These are phyloP conservation scores for Talaromyces funiculosus DNA, from an alignment of 2,329 filamentous ascomycete genomes.

Conservation along the genomic window DNA sequence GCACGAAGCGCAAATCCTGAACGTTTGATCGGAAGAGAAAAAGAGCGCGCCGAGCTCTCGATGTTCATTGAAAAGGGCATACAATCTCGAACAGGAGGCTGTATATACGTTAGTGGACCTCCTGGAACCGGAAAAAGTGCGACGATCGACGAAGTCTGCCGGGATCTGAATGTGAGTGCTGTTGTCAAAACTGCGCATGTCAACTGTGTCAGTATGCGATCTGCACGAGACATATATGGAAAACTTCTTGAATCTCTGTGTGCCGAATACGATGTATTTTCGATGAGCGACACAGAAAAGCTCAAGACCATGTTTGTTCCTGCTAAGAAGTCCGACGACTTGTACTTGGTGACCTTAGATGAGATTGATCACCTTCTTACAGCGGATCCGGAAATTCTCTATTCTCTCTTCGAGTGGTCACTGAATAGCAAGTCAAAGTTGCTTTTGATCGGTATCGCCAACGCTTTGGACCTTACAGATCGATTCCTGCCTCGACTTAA, in stretches of 20 bases:
- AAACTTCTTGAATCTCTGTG: constrained; percentile 68
- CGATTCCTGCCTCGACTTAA: constrained; percentile 91
- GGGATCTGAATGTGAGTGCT: constrained; percentile 48
- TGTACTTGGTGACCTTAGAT: constrained; percentile 82
- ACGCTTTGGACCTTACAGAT: constrained; percentile 91
- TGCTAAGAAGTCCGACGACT: constrained; percentile 47
- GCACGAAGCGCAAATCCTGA: constrained; percentile 70
- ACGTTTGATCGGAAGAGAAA: constrained; percentile 71
- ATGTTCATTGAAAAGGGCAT: constrained; percentile 63
- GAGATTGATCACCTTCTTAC: constrained; percentile 93
- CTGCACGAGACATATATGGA: constrained; percentile 75
- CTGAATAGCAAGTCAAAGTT: constrained; percentile 73
- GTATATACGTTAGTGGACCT: constrained; percentile 90
- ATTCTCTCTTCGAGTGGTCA: constrained; percentile 96
- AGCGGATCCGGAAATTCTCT: constrained; percentile 80
- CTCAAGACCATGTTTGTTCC: constrained; percentile 68
- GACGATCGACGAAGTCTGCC: constrained; percentile 74
- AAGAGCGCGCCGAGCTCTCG: constrained; percentile 59
- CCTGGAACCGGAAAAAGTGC: constrained; percentile 97
- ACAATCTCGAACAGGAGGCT: constrained; percentile 61
- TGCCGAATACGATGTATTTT: constrained; percentile 55
- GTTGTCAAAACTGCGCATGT: constrained; percentile 68
- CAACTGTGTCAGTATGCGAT: constrained; percentile 97
- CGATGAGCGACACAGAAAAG: constrained; percentile 61
- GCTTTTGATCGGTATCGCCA: constrained; percentile 85